Evolutionary conservation across 768 basidiomycete species (phyloP).

Genomic region (Suillus fuscotomentosus): DNA sequence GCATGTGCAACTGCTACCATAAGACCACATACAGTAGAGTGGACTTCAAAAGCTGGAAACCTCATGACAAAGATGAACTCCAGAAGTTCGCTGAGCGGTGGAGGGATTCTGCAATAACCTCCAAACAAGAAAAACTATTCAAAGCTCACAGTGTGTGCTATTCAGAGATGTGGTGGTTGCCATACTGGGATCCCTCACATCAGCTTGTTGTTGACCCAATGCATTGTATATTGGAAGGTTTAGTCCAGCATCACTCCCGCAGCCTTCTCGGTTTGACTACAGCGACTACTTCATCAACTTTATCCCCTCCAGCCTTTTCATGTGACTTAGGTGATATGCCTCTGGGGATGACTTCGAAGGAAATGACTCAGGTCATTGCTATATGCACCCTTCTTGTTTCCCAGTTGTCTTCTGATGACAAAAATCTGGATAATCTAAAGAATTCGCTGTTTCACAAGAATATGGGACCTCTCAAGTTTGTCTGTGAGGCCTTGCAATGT

Average conservation of each 20-base stretch:
- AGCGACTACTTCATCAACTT: background rate
- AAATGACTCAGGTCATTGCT: background rate
- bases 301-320: background rate
- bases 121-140: slow-evolving; percentile 8
- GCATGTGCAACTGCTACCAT: slow-evolving; percentile 23
- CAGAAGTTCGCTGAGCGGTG: slow-evolving; percentile 10
- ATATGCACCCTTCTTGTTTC: background rate
- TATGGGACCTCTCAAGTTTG: background rate
- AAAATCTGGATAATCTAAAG: background rate
- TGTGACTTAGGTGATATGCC: background rate
- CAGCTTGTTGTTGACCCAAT: slow-evolving; percentile 17
- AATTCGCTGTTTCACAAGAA: background rate
- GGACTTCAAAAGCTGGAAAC: slow-evolving; percentile 14
- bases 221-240: slow-evolving; percentile 11
- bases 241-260: background rate
- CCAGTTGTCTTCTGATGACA: background rate
- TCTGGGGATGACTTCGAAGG: background rate
- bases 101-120: slow-evolving; percentile 1
- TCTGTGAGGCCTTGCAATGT: background rate
- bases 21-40: background rate
- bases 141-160: slow-evolving; percentile 13
- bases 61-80: slow-evolving; percentile 9
- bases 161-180: slow-evolving; percentile 15
- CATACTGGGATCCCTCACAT: slow-evolving; percentile 19
- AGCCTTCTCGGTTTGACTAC: background rate